Conservation (phyloP, 192 early-diverging fungal species). For the Chytriomyces sp. region DNA sequence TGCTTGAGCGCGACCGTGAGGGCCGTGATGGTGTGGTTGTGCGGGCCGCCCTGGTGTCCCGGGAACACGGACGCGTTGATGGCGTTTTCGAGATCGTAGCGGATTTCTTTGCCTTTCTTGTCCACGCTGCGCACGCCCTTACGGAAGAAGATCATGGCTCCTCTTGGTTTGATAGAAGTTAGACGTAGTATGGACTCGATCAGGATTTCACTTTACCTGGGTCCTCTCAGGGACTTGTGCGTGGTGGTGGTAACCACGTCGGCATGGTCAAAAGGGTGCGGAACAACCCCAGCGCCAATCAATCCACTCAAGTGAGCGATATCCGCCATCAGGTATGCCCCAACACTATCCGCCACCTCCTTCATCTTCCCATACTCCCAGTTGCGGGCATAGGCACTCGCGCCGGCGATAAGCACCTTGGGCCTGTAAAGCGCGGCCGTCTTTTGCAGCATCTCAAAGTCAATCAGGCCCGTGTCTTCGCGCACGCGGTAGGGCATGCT, state of each 20-base stretch:
- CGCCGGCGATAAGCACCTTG: conserved; percentile 95
- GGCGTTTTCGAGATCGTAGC: conserved; percentile 90
- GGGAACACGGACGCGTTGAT: conserved; percentile 99
- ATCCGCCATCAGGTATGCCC: conserved; percentile 94
- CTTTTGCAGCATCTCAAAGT: conserved; percentile 85
- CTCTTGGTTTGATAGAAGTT: conserved; percentile 47
- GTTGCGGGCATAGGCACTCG: conserved; percentile 92
- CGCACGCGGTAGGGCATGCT: conserved; percentile 92
- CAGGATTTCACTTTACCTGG: conserved; percentile 31
- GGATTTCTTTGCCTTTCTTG: conserved; percentile 88
- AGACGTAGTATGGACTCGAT: neutral
- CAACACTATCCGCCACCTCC: conserved; percentile 75
- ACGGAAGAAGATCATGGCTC: conserved; percentile 98
- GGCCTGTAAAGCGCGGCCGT: conserved; percentile 86
- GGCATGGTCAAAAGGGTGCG: conserved; percentile 86
- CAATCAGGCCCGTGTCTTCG: conserved; percentile 87
- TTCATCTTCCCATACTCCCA: conserved; percentile 90
- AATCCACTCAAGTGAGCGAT: conserved; percentile 95
- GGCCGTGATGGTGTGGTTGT: conserved; percentile 98
- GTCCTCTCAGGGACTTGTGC: conserved; percentile 98
- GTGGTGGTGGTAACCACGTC: conserved; percentile 99
- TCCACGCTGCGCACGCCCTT: conserved; percentile 84
- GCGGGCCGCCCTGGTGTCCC: conserved; percentile 98
- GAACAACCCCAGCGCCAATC: conserved; percentile 84
- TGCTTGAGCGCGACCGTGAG: conserved; percentile 94